Percentiles rank a stretch among this genome's conserved stretches.
Conservation (phyloP, 2,329 filamentous ascomycete species). For the Trichoderma sp. region DNA sequence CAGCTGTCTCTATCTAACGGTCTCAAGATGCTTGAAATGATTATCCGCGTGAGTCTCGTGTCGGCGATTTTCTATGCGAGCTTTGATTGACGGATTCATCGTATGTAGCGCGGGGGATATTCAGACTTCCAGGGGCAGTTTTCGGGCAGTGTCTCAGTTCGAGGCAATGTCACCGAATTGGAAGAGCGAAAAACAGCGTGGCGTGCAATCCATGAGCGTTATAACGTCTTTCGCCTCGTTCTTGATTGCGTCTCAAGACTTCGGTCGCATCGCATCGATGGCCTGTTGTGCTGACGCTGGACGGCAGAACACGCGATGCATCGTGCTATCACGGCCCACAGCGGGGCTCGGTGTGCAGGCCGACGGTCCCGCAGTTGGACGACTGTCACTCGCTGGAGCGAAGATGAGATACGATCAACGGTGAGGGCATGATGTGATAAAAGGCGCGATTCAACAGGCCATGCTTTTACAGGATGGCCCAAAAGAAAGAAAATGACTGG, state of each 20-base stretch:
- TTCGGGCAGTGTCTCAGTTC: too few relatives aligned
- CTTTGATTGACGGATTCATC: too few relatives aligned
- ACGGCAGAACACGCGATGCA: conserved; percentile 21
- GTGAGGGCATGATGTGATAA: background rate
- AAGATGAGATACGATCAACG: background rate
- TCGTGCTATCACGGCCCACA: conserved; percentile 22
- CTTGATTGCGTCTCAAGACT: background rate
- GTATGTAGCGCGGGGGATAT: too few relatives aligned
- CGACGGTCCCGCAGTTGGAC: conserved; percentile 18
- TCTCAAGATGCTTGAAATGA: too few relatives aligned
- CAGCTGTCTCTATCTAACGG: too few relatives aligned
- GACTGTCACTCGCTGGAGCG: background rate
- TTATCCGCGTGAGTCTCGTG: too few relatives aligned
- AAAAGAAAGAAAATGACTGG: background rate
- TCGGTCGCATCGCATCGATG: background rate
- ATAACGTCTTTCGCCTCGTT: conserved; percentile 5
- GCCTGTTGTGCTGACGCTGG: conserved; percentile 14
- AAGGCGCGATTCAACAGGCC: background rate
- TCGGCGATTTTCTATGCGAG: too few relatives aligned
- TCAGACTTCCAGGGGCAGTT: too few relatives aligned
- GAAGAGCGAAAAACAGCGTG: background rate
- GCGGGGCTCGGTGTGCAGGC: conserved; percentile 23
- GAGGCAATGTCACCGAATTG: too few relatives aligned
- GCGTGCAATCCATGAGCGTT: background rate
- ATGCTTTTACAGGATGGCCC: background rate